phyloP scores from a whole-genome alignment of 176 grass and related monocot species.

The Aegilops speltoides region DNA sequence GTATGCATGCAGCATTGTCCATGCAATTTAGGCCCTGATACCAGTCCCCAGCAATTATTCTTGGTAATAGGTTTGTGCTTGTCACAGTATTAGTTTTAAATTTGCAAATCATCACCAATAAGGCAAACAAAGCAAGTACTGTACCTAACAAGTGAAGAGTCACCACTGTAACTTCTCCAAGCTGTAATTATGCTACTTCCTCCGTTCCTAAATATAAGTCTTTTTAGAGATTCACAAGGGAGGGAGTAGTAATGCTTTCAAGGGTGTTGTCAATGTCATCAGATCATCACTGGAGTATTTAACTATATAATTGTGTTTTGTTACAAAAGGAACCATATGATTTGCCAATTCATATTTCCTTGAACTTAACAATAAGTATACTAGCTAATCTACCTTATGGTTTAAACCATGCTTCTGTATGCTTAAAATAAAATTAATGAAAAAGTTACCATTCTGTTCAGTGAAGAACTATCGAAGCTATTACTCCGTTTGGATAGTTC shows the following conservation, averaged over 20 bases:
- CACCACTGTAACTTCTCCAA: background rate
- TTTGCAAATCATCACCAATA: background rate
- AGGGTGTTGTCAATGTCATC: background rate
- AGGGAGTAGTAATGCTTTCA: background rate
- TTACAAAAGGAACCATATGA: background rate
- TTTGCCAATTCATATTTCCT: background rate
- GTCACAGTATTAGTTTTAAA: background rate
- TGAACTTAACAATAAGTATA: background rate
- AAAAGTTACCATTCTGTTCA: background rate
- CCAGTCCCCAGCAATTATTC: background rate
- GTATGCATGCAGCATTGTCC: background rate
- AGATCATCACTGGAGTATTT: background rate
- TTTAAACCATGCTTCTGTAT: background rate
- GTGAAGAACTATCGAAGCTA: background rate
- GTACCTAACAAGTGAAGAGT: conserved; percentile 3
- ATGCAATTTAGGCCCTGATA: conserved; percentile 1
- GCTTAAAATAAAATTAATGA: background rate
- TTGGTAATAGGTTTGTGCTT: background rate
- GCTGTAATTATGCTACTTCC: background rate
- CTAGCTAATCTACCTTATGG: background rate
- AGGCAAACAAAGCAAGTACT: background rate
- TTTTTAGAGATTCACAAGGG: too few relatives aligned
- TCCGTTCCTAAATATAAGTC: too few relatives aligned
- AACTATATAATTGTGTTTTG: background rate
- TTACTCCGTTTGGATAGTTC: background rate